Conservation (phyloP, 2,329 filamentous ascomycete genomes). For the Trichoderma sp. region DNA sequence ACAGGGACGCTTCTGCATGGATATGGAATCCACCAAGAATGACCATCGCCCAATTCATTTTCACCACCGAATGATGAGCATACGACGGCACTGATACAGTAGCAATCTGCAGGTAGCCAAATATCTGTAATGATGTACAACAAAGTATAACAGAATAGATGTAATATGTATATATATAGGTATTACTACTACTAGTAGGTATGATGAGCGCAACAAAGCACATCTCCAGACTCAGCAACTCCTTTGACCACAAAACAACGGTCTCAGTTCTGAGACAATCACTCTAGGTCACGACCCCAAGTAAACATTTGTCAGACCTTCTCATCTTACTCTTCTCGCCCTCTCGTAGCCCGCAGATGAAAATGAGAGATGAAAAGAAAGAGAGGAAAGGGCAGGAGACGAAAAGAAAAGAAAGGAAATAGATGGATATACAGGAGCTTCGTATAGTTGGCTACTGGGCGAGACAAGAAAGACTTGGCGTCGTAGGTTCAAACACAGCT, state of each 20-base stretch:
- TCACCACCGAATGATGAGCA: neutral
- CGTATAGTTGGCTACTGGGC: constrained; percentile 28
- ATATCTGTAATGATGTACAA: neutral
- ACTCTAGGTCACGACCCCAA: neutral
- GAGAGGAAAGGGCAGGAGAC: neutral
- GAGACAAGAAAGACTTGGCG: constrained; percentile 18
- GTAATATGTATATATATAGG: neutral
- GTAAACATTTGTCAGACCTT: constrained; percentile 6
- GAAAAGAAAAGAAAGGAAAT: neutral
- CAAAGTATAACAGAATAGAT: neutral
- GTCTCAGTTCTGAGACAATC: neutral
- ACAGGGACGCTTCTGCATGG: neutral
- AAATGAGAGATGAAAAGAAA: neutral
- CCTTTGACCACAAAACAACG: neutral
- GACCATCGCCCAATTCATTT: neutral
- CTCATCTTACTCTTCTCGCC: neutral
- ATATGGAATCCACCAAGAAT: neutral
- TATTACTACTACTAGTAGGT: constrained; percentile 8
- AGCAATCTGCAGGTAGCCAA: neutral
- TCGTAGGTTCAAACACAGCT: constrained; percentile 25
- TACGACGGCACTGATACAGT: neutral
- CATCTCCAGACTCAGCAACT: neutral
- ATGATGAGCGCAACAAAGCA: constrained; percentile 14
- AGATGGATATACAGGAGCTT: constrained; percentile 27
- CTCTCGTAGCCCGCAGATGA: constrained; percentile 9